Base-by-base conservation (phyloP, 768 basidiomycete genomes). In the Hypholoma sublateritium region DNA sequence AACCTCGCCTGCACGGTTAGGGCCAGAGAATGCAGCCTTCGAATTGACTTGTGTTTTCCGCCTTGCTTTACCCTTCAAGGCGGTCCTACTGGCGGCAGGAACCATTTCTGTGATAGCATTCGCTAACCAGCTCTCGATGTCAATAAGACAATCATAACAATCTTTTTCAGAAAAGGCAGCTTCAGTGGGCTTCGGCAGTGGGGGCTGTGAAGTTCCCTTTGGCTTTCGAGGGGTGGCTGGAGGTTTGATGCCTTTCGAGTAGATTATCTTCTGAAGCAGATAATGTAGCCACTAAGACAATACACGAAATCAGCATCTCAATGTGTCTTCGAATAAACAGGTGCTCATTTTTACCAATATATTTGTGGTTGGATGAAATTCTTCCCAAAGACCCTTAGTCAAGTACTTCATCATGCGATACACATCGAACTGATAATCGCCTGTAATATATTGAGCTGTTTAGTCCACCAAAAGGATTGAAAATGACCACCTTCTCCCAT, bases 361-460 rank as follows among this genome's bases (percentile, higher is more conserved):
- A 68, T 98, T 98, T 9, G 93, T 95, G 16, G 89, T 71, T 1
- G 93, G 93, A 55, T 84, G 79, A 68, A 86, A 97, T 9, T 71
- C 79, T 61, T 83, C 80, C 97, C 97, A 99, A 41, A 77, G 68
- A 35, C 76, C 75, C 5, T 78, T 73, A 45, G 83, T 85, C 59
- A 85, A 73, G 28, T 76, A 74, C 48, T 78, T 78, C 93, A 98
- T 98, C 73, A 88, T 82, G 42, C 96, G 84, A 66, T 99, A 99
- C 4, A 98, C 78, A 67, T 98, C 94, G 70, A 93, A 98, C 70
- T 98, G 97, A 65, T 92, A 91, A 69, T 94, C 92, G 9, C 93
- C 89, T 91, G 59, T n/a, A 57, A 37, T 25, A n/a, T 8, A 14
- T 16, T 36, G 19, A 41, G 28, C 28, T 57, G 16, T 49, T 1